Base-by-base conservation (phyloP, 2,329 filamentous ascomycete genomes). In the Ampelomyces quisqualis region DNA sequence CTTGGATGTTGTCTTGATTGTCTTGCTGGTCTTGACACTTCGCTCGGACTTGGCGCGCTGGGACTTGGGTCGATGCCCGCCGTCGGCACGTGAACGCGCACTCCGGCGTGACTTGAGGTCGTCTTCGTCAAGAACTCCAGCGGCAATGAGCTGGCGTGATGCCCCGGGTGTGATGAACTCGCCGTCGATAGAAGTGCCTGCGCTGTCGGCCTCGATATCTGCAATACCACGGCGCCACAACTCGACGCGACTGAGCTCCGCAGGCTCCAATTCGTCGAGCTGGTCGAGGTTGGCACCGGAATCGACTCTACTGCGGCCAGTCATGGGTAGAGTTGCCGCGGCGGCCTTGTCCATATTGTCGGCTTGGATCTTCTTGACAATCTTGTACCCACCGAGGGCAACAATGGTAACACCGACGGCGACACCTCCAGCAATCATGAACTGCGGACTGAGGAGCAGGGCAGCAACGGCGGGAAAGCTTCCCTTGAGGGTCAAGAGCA, bases 321-420 rank as follows among this genome's bases (percentile, higher is more conserved):
- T 37, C 29, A 55, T 52, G 22, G 57, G 46, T 30, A 47, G 29
- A 50, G 52, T 40, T 38, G 54, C 41, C 46, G 33, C 19, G 45
- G 27, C 39, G 53, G 39, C 49, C 18, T 59, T 57, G 19, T 68
- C 64, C 7, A 60, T 62, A 22, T 71, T 71, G 42, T 70, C 70
- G 10, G 64, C 72, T 58, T 75, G 74, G 53, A 97, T 88, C 56
- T 83, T 85, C 76, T 96, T 94, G 70, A 98, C 84, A 66, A 98
- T 96, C 72, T 95, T 97, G 79, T 89, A 97, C 4, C 93, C 91
- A 38, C 93, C 93, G 45, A 98, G 88, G 66, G 93, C 90, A 58
- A 98, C 88, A 7, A 97, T 84, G 0, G 93, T 97, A n/a, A 95
- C 84, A 10, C 93, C 93, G 0, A 95, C 83, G 1, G 87, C 88